Evolutionary conservation across 768 basidiomycete species (phyloP).

Genomic region (Rhizopogon vinicolor): DNA sequence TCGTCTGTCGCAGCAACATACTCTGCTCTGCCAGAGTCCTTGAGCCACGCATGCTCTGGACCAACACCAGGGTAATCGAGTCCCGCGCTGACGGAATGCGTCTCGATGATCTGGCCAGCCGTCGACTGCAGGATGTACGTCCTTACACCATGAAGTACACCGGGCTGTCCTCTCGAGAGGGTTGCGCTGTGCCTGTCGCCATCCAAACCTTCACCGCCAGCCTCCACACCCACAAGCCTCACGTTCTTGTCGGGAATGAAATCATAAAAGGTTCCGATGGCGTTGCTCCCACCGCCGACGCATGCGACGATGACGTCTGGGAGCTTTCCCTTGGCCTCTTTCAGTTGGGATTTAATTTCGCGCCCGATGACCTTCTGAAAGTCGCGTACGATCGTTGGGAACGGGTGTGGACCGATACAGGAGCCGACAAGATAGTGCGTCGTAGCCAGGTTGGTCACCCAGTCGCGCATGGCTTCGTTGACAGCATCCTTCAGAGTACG

Average conservation of each 20-base stretch:
- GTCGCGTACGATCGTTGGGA: slow-evolving; percentile 98
- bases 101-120: slow-evolving; percentile 93
- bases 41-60: slow-evolving; percentile 97
- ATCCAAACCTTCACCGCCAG: slow-evolving; percentile 92
- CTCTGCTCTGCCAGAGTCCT: slow-evolving; percentile 90
- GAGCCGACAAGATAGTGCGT: slow-evolving; percentile 98
- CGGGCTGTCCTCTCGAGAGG: slow-evolving; percentile 84
- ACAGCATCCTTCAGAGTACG: slow-evolving; percentile 97
- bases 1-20: slow-evolving; percentile 94
- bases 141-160: slow-evolving; percentile 93
- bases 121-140: slow-evolving; percentile 91
- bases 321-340: slow-evolving; percentile 70
- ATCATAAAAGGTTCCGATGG: slow-evolving; percentile 96
- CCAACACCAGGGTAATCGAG: slow-evolving; percentile 97
- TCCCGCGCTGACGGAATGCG: slow-evolving; percentile 95
- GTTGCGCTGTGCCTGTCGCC: slow-evolving; percentile 91
- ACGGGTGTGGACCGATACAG: slow-evolving; percentile 96
- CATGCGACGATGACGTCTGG: slow-evolving; percentile 95
- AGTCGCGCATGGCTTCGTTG: slow-evolving; percentile 97
- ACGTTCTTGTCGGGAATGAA: slow-evolving; percentile 89
- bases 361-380: slow-evolving; percentile 94
- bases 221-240: slow-evolving; percentile 90
- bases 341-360: slow-evolving; percentile 89
- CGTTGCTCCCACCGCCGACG: slow-evolving; percentile 96
- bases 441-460: slow-evolving; percentile 92